A percentile compares a stretch with the other conserved stretches of the same genome.
Conservation (phyloP, 2,329 filamentous ascomycete species). For the Claviceps sp. region DNA sequence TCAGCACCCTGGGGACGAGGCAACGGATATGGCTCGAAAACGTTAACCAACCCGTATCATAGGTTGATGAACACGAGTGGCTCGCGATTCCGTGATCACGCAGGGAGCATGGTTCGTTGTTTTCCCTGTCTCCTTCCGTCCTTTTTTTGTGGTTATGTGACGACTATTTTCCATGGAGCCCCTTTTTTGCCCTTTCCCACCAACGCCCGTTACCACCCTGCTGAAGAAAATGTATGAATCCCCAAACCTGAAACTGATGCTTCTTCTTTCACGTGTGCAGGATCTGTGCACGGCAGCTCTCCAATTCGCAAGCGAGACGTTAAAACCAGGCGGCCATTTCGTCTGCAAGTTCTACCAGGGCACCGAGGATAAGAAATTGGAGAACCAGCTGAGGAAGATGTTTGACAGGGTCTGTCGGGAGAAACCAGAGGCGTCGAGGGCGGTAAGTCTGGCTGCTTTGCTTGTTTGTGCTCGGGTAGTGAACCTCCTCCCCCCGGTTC, state of each 20-base stretch:
- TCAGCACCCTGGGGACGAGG: conserved; percentile 71
- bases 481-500: neutral
- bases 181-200: no score
- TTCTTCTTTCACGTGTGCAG: conserved; percentile 30
- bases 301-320: conserved; percentile 70
- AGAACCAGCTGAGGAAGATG: conserved; percentile 58
- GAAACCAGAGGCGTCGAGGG: conserved; percentile 84
- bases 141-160: neutral
- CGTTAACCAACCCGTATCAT: conserved; percentile 85
- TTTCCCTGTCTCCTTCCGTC: neutral
- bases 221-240: no score
- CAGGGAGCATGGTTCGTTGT: conserved; percentile 73
- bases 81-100: conserved; percentile 73
- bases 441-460: conserved; percentile 39
- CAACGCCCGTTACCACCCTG: no score
- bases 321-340: conserved; percentile 75
- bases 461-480: neutral
- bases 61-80: conserved; percentile 99
- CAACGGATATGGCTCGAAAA: no score
- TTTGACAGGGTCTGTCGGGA: conserved; percentile 73
- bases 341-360: conserved; percentile 98
- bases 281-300: conserved; percentile 82
- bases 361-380: conserved; percentile 66
- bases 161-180: no score
- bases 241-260: neutral